phyloP scores from a whole-genome alignment of 306 rosid genomes.

The Argentina anserina region DNA sequence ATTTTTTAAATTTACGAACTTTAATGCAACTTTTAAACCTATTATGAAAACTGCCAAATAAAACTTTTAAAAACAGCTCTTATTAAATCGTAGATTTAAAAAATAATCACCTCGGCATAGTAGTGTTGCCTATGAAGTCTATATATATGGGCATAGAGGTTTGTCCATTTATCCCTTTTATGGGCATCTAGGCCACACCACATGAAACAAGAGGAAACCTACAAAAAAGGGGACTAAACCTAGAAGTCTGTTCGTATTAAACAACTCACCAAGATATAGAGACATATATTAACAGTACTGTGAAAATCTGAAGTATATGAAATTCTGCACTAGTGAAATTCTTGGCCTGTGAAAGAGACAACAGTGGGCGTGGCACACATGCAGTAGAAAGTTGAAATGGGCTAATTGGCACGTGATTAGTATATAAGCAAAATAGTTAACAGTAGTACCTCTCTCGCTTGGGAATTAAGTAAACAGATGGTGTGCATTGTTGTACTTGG shows the following conservation, averaged over 20 bases:
- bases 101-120: background rate
- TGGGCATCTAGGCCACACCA: background rate
- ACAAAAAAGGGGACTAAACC: background rate
- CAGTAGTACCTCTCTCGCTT: background rate
- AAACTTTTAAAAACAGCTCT: no score
- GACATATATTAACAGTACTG: background rate
- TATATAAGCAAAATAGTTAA: background rate
- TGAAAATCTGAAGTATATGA: background rate
- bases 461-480: slow-evolving; percentile 26
- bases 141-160: background rate
- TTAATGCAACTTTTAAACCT: no score
- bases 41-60: no score
- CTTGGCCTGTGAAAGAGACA: slow-evolving; percentile 20
- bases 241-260: background rate
- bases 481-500: slow-evolving; percentile 11
- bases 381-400: background rate
- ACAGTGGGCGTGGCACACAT: slow-evolving; percentile 10
- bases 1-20: no score
- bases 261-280: background rate
- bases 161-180: background rate
- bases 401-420: background rate
- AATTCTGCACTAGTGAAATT: slow-evolving; percentile 10
- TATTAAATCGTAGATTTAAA: no score
- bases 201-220: background rate
- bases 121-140: background rate